Evolutionary conservation across 257 asterid species (phyloP).

Genomic region (Ophiorrhiza pumila): DNA sequence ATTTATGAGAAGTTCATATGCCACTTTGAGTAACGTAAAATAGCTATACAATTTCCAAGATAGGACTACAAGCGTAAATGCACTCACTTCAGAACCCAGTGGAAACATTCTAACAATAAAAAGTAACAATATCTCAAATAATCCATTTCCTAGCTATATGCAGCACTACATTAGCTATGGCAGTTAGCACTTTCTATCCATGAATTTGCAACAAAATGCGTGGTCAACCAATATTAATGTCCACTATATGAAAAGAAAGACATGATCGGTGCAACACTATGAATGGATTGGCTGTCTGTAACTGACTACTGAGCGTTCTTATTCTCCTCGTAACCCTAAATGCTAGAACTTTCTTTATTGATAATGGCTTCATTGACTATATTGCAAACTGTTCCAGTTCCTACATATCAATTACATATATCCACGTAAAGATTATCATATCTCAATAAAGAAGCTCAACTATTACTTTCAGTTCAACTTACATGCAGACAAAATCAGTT

Average conservation of each 20-base stretch:
- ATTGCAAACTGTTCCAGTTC: background rate
- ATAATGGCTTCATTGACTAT: background rate
- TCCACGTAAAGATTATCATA: background rate
- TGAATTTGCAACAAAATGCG: background rate
- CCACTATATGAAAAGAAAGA: background rate
- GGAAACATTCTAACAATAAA: background rate
- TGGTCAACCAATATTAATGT: background rate
- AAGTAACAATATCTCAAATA: background rate
- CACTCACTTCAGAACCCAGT: background rate
- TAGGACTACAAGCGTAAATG: background rate
- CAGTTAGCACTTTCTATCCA: background rate
- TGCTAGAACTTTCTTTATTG: background rate
- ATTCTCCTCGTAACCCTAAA: background rate
- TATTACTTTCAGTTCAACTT: background rate
- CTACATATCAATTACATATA: background rate
- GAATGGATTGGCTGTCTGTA: background rate
- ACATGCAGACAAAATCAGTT: too few species aligned
- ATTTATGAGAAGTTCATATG: background rate
- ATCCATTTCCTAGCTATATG: background rate
- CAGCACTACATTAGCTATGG: too few species aligned
- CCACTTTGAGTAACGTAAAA: background rate
- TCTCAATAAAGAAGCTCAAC: too few species aligned
- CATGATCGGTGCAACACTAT: background rate
- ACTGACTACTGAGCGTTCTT: background rate
- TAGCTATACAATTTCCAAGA: background rate